Evolutionary conservation across 1,139 yeast genomes (phyloP).

Genomic region (Magnusiomyces suaveolens): DNA sequence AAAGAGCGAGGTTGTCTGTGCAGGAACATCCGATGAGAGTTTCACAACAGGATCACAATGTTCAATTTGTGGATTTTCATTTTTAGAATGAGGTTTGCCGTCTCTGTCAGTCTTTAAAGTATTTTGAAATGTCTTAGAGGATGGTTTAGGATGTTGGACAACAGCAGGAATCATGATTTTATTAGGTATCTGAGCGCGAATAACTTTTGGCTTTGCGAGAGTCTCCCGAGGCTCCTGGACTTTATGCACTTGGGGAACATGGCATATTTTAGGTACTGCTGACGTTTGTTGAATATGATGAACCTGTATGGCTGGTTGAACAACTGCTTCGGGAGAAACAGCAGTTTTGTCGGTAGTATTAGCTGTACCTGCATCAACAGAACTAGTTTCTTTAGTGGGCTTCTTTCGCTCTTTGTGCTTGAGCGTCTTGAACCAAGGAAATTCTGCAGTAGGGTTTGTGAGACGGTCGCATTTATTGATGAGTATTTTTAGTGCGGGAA

Average conservation of each 20-base stretch:
- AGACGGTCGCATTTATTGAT: slow-evolving; percentile 20
- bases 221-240: neutral
- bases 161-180: neutral
- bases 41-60: neutral
- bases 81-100: neutral
- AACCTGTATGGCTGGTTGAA: neutral
- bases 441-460: slow-evolving; percentile 4
- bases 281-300: neutral
- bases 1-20: neutral
- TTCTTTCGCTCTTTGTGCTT: neutral
- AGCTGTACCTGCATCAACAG: neutral
- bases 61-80: neutral
- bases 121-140: too few relatives aligned
- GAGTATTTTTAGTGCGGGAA: slow-evolving; percentile 36
- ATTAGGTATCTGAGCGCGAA: neutral
- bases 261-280: neutral
- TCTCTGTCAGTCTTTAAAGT: too few relatives aligned
- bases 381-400: neutral
- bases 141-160: neutral
- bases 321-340: neutral
- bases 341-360: neutral
- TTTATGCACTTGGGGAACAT: neutral
- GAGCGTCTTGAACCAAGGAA: slow-evolving; percentile 12
- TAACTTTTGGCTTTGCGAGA: neutral
- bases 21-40: neutral